Base-by-base conservation (phyloP, 1,139 yeast genomes). In the Hemisphaericaspora xylofermentans region DNA sequence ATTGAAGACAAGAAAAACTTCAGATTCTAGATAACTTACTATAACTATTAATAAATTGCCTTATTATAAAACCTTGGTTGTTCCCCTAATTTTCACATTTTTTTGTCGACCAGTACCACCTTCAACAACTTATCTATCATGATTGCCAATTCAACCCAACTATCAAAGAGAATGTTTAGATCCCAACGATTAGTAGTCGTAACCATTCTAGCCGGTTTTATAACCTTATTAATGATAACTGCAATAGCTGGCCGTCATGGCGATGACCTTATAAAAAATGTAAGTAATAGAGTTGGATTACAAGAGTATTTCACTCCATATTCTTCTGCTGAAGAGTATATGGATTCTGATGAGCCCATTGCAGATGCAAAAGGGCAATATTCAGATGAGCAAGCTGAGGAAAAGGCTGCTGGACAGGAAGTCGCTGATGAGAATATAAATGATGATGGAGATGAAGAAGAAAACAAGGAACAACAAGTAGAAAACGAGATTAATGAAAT, bases 61-160 rank as follows among this genome's bases (percentile, higher is more conserved):
- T n/a, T n/a, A n/a, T n/a, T n/a, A n/a, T n/a, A n/a, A n/a, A n/a
- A n/a, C n/a, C n/a, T n/a, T n/a, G n/a, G n/a, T n/a, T n/a, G n/a
- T n/a, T n/a, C n/a, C n/a, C 24, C 8, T 21, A 6, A 21, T 9
- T 21, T 21, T 9, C 6, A 6, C 24, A 21, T 21, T 12, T 8
- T 6, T 26, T 26, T n/a, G 12, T 8, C 29, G 12, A 26, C 29
- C 14, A n/a, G 13, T 26, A 8, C 13, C 6, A 21, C 24, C 24
- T 6, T 9, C 24, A 21, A 21, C 24, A 21, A 21, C 9, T 9
- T 8, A 24, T 24, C 6, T 12, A 24, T 9, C 14, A 57, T 57
- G 61, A 46, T 54, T 36, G 63, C 63, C 29, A 64, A 64, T 43
- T 59, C 69, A 5, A 64, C 68, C 14, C 48, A 54, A 9, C 58